phyloP scores from a whole-genome alignment of 495 filamentous ascomycete species.

The Hypomontagnella submonticulosa region DNA sequence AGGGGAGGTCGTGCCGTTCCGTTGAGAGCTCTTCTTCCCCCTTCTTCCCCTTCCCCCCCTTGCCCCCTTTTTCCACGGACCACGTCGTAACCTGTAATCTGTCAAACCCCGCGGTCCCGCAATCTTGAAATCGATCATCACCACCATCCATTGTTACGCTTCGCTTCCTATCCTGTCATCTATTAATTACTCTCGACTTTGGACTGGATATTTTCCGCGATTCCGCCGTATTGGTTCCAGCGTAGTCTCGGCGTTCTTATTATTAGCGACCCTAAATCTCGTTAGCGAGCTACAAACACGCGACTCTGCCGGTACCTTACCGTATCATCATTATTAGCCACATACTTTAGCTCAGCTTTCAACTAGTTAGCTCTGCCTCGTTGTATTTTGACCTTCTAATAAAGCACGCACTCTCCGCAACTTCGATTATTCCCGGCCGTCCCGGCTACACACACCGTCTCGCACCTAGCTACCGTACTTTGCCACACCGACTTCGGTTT shows the following conservation, averaged over 20 bases:
- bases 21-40: not conserved
- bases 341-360: not conserved
- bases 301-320: conserved; percentile 1
- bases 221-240: conserved; percentile 28
- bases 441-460: conserved; percentile 29
- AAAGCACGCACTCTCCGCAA: conserved; percentile 17
- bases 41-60: not conserved
- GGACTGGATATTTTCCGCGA: conserved; percentile 38
- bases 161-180: conserved; percentile 23
- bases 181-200: conserved; percentile 16
- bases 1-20: conserved; percentile 16
- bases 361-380: not conserved
- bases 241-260: conserved; percentile 30
- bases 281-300: conserved; percentile 1
- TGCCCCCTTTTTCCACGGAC: conserved; percentile 22
- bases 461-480: conserved; percentile 25
- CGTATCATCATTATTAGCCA: conserved; percentile 9
- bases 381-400: conserved; percentile 12
- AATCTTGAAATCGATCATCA: conserved; percentile 32
- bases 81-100: conserved; percentile 32
- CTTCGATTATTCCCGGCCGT: conserved; percentile 33
- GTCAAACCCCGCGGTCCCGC: conserved; percentile 42
- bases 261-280: conserved; percentile 31
- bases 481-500: conserved; percentile 19
- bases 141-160: conserved; percentile 19